These are phyloP conservation scores for Lathyrus aphaca DNA, from an alignment of 306 rosid genomes.

Conservation along the genomic window DNA sequence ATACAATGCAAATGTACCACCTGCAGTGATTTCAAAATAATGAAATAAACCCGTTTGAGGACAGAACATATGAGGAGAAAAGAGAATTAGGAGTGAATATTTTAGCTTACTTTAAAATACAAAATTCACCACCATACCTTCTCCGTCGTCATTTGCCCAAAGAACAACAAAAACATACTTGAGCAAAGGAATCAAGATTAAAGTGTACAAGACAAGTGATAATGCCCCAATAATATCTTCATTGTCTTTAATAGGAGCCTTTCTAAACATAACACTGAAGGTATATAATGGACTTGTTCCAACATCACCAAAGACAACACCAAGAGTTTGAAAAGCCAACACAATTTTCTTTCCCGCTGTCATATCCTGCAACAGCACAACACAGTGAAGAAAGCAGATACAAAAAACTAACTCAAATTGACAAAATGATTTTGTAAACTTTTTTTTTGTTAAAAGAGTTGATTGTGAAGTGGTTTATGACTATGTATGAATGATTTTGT, in stretches of 20 bases:
- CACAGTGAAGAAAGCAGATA: slow-evolving; percentile 18
- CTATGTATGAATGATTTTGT: neutral
- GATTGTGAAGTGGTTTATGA: neutral
- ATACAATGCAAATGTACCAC: slow-evolving; percentile 98
- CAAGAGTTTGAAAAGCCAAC: slow-evolving; percentile 91
- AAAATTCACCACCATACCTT: slow-evolving; percentile 59
- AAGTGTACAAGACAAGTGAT: slow-evolving; percentile 86
- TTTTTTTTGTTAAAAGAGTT: neutral
- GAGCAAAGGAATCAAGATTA: slow-evolving; percentile 88
- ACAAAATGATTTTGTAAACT: neutral
- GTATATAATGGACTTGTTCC: slow-evolving; percentile 98
- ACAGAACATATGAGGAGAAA: slow-evolving; percentile 10
- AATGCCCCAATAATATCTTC: slow-evolving; percentile 95
- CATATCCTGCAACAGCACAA: slow-evolving; percentile 62
- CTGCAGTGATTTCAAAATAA: slow-evolving; percentile 57
- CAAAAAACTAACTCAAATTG: neutral
- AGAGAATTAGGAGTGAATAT: neutral
- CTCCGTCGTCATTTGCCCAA: slow-evolving; percentile 97
- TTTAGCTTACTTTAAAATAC: slow-evolving; percentile 21
- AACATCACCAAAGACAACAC: slow-evolving; percentile 99
- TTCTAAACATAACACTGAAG: slow-evolving; percentile 90
- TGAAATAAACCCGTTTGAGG: neutral
- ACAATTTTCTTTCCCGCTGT: slow-evolving; percentile 66
- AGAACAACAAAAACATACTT: slow-evolving; percentile 94
- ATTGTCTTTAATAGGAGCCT: slow-evolving; percentile 78